These are phyloP conservation scores for Medicago lupulina DNA, from an alignment of 306 rosid genomes.

Conservation along the genomic window DNA sequence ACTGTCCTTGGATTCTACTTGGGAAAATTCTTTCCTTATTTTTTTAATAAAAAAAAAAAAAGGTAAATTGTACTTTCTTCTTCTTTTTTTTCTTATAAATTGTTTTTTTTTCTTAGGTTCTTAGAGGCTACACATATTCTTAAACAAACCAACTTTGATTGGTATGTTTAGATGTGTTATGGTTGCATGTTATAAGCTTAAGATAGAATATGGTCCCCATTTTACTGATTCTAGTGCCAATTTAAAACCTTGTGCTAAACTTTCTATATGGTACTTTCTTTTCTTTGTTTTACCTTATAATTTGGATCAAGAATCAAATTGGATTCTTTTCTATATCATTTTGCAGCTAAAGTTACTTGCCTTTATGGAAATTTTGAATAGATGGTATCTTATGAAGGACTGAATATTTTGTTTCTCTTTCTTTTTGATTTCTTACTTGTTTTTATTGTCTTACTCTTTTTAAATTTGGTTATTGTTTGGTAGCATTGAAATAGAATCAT, in stretches of 20 bases:
- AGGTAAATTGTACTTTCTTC: constrained; percentile 24
- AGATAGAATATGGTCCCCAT: constrained; percentile 39
- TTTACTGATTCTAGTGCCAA: constrained; percentile 14
- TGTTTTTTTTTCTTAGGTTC: constrained; percentile 18
- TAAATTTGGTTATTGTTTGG: constrained; percentile 17
- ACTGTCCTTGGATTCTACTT: constrained; percentile 57
- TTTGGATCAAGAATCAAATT: neutral
- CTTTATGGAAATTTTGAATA: neutral
- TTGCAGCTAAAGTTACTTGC: constrained; percentile 35
- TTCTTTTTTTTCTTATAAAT: constrained; percentile 19
- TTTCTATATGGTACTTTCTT: constrained; percentile 17
- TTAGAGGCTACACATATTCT: constrained; percentile 25
- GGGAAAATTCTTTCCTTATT: constrained; percentile 38
- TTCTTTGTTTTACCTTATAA: constrained; percentile 22
- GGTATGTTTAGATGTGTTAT: neutral
- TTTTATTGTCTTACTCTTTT: neutral
- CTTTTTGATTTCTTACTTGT: neutral
- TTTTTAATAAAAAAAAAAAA: constrained; percentile 25
- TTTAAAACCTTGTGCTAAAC: neutral
- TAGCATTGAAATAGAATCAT: constrained; percentile 33
- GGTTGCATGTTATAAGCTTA: constrained; percentile 27
- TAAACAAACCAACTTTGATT: constrained; percentile 36
- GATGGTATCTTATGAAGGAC: neutral
- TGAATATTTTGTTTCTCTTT: neutral
- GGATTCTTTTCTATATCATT: constrained; percentile 15